phyloP scores from a whole-genome alignment of 225 moss, liverwort and hornwort species.

The Thuidium tamariscinum region DNA sequence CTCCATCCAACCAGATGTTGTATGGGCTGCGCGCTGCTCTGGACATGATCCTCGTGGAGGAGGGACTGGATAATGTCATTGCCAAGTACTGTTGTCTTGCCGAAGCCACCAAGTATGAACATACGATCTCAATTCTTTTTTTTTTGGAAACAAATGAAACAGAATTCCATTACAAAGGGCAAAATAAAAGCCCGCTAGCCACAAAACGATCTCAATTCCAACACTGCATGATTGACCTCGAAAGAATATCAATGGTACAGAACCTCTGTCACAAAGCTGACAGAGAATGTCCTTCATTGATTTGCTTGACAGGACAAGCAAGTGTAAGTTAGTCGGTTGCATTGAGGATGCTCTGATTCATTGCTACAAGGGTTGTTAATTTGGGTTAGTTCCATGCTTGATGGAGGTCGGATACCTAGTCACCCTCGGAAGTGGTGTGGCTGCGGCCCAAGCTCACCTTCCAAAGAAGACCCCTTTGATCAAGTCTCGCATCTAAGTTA shows the following conservation, averaged over 20 bases:
- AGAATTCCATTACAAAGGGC: too few species aligned
- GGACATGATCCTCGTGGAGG: constrained; percentile 65
- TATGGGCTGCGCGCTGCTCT: constrained; percentile 80
- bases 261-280: neutral
- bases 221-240: neutral
- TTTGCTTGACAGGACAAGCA: neutral
- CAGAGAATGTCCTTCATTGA: neutral
- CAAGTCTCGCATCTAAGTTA: constrained; percentile 33
- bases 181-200: too few species aligned
- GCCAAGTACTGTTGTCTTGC: constrained; percentile 73
- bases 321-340: neutral
- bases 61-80: constrained; percentile 76
- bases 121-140: too few species aligned
- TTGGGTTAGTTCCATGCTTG: constrained; percentile 15
- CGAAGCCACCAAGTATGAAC: constrained; percentile 55
- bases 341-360: neutral
- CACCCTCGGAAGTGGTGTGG: constrained; percentile 75
- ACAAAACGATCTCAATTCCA: neutral
- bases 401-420: constrained; percentile 57
- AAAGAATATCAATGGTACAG: neutral
- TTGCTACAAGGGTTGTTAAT: neutral
- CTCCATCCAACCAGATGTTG: constrained; percentile 82
- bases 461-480: constrained; percentile 66
- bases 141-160: too few species aligned
- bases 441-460: constrained; percentile 60